Evolutionary conservation across 768 basidiomycete species (phyloP).

Genomic region (Gelatoporia subvermispora): DNA sequence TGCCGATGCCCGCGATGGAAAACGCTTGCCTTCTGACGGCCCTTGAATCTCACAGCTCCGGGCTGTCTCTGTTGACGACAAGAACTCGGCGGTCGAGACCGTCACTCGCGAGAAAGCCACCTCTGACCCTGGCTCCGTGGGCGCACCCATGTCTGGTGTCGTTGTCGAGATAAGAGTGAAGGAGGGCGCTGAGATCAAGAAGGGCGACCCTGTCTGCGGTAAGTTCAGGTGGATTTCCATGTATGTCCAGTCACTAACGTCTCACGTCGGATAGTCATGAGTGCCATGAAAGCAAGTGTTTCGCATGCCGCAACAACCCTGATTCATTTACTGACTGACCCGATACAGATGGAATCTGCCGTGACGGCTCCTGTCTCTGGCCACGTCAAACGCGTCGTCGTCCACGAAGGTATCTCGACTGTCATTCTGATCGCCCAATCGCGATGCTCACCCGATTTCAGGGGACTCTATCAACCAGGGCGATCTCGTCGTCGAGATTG

Average conservation of each 20-base stretch:
- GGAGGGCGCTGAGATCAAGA: slow-evolving; percentile 96
- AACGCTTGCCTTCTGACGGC: too few relatives aligned
- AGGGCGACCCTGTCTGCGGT: slow-evolving; percentile 94
- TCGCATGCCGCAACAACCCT: neutral
- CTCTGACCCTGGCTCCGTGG: slow-evolving; percentile 91
- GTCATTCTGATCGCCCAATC: neutral
- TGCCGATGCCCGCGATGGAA: neutral
- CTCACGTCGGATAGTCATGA: slow-evolving; percentile 57
- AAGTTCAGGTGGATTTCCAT: slow-evolving; percentile 29
- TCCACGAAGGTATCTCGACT: slow-evolving; percentile 67
- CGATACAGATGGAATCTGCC: slow-evolving; percentile 87
- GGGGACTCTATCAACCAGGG: slow-evolving; percentile 95
- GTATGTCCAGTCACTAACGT: slow-evolving; percentile 13
- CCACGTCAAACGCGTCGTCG: slow-evolving; percentile 89
- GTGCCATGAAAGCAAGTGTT: slow-evolving; percentile 86
- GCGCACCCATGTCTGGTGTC: slow-evolving; percentile 96
- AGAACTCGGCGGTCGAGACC: slow-evolving; percentile 94
- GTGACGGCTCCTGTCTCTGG: slow-evolving; percentile 97
- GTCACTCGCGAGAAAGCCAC: slow-evolving; percentile 93
- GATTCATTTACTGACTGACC: slow-evolving; percentile 13
- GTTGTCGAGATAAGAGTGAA: slow-evolving; percentile 97
- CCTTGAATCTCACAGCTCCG: slow-evolving; percentile 54
- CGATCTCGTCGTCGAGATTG: slow-evolving; percentile 86
- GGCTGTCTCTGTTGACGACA: slow-evolving; percentile 93
- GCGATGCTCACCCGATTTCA: slow-evolving; percentile 23